Evolutionary conservation across 768 basidiomycete species (phyloP).

Genomic region (Kockovaella imperatae): DNA sequence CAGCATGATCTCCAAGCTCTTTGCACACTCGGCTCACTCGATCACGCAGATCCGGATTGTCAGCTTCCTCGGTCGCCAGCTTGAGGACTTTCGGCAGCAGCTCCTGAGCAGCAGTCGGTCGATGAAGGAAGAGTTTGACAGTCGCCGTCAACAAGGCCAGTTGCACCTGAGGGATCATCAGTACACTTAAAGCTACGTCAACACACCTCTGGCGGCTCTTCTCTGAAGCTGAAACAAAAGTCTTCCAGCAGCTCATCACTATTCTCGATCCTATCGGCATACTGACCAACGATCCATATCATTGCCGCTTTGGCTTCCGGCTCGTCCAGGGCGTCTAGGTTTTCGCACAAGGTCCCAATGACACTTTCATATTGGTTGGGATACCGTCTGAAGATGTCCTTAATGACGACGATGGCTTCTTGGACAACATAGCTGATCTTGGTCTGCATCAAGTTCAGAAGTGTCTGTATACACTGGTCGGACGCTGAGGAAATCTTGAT

Average conservation of each 20-base stretch:
- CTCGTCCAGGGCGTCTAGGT: slow-evolving; percentile 85
- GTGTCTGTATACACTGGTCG: slow-evolving; percentile 77
- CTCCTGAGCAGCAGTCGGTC: slow-evolving; percentile 77
- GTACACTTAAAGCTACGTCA: neutral
- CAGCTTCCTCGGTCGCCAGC: slow-evolving; percentile 93
- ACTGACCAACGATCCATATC: slow-evolving; percentile 97
- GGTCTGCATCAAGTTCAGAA: slow-evolving; percentile 79
- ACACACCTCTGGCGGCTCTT: slow-evolving; percentile 84
- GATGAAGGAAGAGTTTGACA: slow-evolving; percentile 92
- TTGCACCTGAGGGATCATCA: slow-evolving; percentile 62
- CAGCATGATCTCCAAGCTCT: neutral
- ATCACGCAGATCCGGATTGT: slow-evolving; percentile 95
- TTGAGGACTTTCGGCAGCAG: slow-evolving; percentile 92
- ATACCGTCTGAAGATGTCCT: slow-evolving; percentile 94
- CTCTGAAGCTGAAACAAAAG: slow-evolving; percentile 74
- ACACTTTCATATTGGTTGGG: slow-evolving; percentile 95
- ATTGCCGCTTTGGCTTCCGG: slow-evolving; percentile 95
- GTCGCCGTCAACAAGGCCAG: slow-evolving; percentile 85
- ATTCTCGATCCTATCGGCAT: slow-evolving; percentile 89
- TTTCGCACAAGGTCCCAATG: slow-evolving; percentile 85
- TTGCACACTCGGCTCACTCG: slow-evolving; percentile 46
- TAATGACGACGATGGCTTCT: slow-evolving; percentile 93
- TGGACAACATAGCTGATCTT: slow-evolving; percentile 95
- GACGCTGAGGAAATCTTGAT: slow-evolving; percentile 90
- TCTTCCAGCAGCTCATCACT: slow-evolving; percentile 93